phyloP scores from a whole-genome alignment of 176 grass and related monocot species.

The Eleusine indica region DNA sequence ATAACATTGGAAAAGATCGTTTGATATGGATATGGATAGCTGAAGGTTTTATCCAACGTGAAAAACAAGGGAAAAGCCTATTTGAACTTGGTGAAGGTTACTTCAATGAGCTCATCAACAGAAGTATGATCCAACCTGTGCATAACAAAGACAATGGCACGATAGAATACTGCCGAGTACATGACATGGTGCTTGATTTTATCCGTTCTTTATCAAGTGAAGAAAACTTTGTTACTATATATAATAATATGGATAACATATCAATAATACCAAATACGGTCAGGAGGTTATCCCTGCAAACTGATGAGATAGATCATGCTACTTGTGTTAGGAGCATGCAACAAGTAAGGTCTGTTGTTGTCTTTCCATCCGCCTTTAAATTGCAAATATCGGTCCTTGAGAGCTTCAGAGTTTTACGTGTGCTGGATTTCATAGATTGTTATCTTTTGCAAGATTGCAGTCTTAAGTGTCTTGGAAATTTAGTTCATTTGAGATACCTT shows the following conservation, averaged over 20 bases:
- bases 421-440: background rate
- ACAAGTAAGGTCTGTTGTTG: background rate
- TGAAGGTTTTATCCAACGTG: background rate
- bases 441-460: background rate
- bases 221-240: background rate
- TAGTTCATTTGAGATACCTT: background rate
- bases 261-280: too few relatives aligned
- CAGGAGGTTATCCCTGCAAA: background rate
- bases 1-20: background rate
- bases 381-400: background rate
- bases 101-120: conserved; percentile 13
- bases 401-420: background rate
- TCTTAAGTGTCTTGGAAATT: background rate
- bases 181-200: conserved; percentile 29
- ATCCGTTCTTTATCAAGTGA: background rate
- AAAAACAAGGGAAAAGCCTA: background rate
- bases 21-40: conserved; percentile 16
- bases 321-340: too few relatives aligned
- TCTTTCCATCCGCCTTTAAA: background rate
- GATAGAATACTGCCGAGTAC: background rate
- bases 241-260: background rate
- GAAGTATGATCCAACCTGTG: background rate
- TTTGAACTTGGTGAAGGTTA: conserved; percentile 14
- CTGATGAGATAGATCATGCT: background rate
- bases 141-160: rapidly evolving